Base-by-base conservation (phyloP, 768 basidiomycete species). In the Tulasnella sp. region DNA sequence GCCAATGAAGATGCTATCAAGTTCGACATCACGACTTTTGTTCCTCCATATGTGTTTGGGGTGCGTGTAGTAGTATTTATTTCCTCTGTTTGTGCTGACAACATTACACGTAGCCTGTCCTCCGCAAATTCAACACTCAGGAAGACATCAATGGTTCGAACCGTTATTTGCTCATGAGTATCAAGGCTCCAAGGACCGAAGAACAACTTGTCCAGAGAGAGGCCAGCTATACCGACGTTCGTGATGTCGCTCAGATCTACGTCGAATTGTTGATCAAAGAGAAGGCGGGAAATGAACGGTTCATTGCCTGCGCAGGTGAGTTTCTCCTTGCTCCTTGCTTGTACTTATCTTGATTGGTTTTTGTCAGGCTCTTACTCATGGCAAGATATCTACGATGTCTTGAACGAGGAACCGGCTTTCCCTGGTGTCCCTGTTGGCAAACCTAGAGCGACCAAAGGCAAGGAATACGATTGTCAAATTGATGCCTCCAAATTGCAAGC, bases 201-300 rank as follows among this genome's bases (percentile, higher is more conserved):
- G 28, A 19, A 29, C 19, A 29, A 10, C 20, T 28, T 7, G 10
- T 16, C 25, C 28, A 10, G 16, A 35, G 32, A 16, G 28, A 19
- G 8, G 46, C n/a, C 2, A 39, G 40, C 25, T 59, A 56, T 35
- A 56, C 62, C 31, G 64, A 65, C 46, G 64, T 65, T 13, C 51
- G 64, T 9, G 62, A 64, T 39, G 58, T 62, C 12, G 62, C 62
- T 1, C 7, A 34, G 10, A 31, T 58, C 25, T 62, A 63, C 31
- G 51, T 60, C 20, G 55, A 57, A 12, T 50, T 56, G 5, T 56
- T 63, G 41, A 32, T 43, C 22, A 45, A 43, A n/a, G 19, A 24
- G 5, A 20, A 24, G 2, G 54, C 50, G 10, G 54, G 29, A 2
- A 50, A 44, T 9, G 22, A 37, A 12, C 49, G 54, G 6, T 52